phyloP scores from a whole-genome alignment of 2,329 filamentous ascomycete species.

The Claviceps humidiphila region DNA sequence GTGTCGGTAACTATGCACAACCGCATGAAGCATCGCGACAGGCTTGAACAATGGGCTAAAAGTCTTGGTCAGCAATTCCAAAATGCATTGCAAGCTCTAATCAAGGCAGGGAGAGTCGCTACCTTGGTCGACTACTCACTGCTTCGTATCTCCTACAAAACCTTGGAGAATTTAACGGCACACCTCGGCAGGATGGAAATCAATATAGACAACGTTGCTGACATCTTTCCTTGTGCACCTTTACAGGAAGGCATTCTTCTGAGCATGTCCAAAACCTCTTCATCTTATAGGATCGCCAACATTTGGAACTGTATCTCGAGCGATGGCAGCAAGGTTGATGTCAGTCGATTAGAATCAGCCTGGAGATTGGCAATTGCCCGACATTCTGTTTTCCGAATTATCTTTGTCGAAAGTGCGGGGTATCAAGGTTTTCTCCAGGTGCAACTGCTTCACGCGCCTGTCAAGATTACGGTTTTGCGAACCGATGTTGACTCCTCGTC shows the following conservation, averaged over 20 bases:
- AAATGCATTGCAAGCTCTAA: not conserved
- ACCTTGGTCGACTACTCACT: not conserved
- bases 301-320: not conserved
- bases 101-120: not conserved
- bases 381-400: no score
- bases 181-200: not conserved
- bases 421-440: no score
- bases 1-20: not conserved
- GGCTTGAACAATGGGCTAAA: not conserved
- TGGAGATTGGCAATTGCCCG: no score
- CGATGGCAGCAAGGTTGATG: not conserved
- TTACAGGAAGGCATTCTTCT: not conserved
- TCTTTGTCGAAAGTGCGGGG: no score
- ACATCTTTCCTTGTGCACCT: not conserved
- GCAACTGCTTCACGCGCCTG: no score
- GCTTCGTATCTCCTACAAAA: not conserved
- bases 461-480: no score
- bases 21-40: not conserved
- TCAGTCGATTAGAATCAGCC: not conserved
- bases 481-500: no score
- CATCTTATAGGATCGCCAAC: not conserved
- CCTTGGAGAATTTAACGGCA: not conserved
- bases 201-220: not conserved
- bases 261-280: not conserved
- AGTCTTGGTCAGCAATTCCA: not conserved